phyloP scores from a whole-genome alignment of 352 stramenopile genomes.

The Aphanomyces euteiches region DNA sequence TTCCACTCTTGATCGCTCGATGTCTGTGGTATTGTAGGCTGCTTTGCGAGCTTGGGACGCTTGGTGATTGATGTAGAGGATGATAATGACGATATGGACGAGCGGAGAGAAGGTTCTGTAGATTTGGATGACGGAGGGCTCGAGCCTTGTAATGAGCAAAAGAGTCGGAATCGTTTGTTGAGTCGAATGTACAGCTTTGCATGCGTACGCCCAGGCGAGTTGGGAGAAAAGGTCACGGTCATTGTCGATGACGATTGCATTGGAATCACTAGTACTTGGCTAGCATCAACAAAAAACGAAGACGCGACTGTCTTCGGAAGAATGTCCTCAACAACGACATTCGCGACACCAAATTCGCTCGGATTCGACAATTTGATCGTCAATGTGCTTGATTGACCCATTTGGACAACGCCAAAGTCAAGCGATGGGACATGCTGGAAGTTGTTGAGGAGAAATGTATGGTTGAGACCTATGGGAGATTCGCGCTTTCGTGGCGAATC shows the following conservation, averaged over 20 bases:
- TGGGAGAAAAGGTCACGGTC: conserved; percentile 61
- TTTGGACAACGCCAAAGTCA: conserved; percentile 49
- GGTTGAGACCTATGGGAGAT: not conserved
- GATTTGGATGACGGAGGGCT: not conserved
- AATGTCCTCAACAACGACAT: conserved; percentile 71
- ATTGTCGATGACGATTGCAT: conserved; percentile 50
- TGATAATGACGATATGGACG: not conserved
- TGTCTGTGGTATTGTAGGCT: conserved; percentile 8
- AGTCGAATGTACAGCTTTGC: conserved; percentile 23
- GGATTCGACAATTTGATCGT: conserved; percentile 56
- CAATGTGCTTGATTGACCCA: conserved; percentile 48
- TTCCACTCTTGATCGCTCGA: conserved; percentile 25
- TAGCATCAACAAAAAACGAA: not conserved
- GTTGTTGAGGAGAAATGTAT: conserved; percentile 50
- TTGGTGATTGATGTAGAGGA: conserved; percentile 12
- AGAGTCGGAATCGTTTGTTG: conserved; percentile 27
- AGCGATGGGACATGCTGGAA: conserved; percentile 40
- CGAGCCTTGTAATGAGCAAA: conserved; percentile 15
- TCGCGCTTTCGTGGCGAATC: conserved; percentile 3
- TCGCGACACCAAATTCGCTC: conserved; percentile 51
- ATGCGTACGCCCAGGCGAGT: conserved; percentile 39
- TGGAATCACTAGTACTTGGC: conserved; percentile 44
- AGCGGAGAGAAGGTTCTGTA: not conserved
- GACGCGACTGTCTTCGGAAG: conserved; percentile 34
- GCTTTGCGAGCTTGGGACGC: conserved; percentile 20